phyloP scores from a whole-genome alignment of 768 basidiomycete genomes.

The Tylopilus cervinicoccineus region DNA sequence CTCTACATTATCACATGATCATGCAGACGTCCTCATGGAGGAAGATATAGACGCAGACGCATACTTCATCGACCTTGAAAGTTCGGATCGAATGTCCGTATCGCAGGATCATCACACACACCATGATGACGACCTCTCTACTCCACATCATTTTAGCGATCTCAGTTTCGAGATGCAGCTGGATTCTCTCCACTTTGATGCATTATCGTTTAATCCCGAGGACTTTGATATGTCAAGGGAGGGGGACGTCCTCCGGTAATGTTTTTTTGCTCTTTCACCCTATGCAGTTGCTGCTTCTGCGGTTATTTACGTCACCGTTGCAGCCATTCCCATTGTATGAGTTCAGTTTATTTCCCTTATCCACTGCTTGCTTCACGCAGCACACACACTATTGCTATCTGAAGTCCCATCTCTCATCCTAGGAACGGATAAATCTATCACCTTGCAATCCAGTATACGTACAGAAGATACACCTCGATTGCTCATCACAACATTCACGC shows the following conservation, averaged over 20 bases:
- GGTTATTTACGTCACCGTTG: background rate
- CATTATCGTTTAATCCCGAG: conserved; percentile 62
- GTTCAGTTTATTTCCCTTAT: conserved; percentile 3
- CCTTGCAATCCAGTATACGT: background rate
- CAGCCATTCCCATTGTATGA: conserved; percentile 5
- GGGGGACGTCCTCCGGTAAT: conserved; percentile 13
- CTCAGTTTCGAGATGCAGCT: conserved; percentile 61
- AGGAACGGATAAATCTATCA: conserved; percentile 4
- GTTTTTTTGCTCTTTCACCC: background rate
- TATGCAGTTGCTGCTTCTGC: background rate
- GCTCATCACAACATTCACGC: conserved; percentile 10
- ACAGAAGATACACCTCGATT: conserved; percentile 9
- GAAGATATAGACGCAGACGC: conserved; percentile 14
- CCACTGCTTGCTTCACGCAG: background rate
- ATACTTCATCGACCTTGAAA: conserved; percentile 18
- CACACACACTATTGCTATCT: background rate
- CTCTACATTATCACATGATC: conserved; percentile 10
- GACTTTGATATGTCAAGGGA: conserved; percentile 38
- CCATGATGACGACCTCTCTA: background rate
- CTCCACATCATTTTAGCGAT: conserved; percentile 30
- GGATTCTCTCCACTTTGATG: conserved; percentile 71
- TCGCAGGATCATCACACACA: conserved; percentile 5
- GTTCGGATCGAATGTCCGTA: conserved; percentile 14
- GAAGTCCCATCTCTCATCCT: background rate
- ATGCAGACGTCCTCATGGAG: conserved; percentile 18